Evolutionary conservation across 2,329 filamentous ascomycete species (phyloP).

Genomic region (Aspergillus intermedius): DNA sequence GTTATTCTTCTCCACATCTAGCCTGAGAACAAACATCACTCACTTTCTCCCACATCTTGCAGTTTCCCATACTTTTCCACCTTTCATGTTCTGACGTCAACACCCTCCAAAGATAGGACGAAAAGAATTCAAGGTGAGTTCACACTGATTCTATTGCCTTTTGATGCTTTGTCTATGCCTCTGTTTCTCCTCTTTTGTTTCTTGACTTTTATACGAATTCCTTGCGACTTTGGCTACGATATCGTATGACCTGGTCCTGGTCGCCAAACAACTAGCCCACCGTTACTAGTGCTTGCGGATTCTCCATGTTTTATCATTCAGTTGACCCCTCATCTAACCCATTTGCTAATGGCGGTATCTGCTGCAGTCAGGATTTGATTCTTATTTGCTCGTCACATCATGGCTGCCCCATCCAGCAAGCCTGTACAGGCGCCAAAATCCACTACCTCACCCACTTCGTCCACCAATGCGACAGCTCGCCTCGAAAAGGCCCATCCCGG

Average conservation of each 20-base stretch:
- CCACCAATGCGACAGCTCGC: slow-evolving; percentile 58
- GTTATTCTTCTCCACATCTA: neutral
- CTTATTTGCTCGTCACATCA: slow-evolving; percentile 11
- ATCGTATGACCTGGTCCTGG: too few relatives aligned
- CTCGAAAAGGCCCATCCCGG: slow-evolving; percentile 66
- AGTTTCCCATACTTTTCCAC: neutral
- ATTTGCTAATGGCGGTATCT: too few relatives aligned
- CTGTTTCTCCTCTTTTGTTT: neutral
- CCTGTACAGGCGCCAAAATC: slow-evolving; percentile 23
- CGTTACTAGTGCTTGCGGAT: too few relatives aligned
- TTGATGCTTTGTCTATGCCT: neutral
- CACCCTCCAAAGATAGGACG: neutral
- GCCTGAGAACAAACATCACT: neutral
- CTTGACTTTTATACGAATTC: neutral
- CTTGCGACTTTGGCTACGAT: neutral
- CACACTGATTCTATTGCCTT: neutral
- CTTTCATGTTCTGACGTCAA: neutral
- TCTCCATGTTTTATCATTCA: too few relatives aligned
- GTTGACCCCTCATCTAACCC: too few relatives aligned
- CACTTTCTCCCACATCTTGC: neutral
- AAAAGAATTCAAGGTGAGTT: neutral
- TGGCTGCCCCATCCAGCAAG: slow-evolving; percentile 37
- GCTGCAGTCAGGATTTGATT: slow-evolving; percentile 3
- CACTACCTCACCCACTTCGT: slow-evolving; percentile 40
- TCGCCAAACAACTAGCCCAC: too few relatives aligned